A percentile compares a stretch with the other conserved stretches of the same genome.
Conservation (phyloP, 1,284 basidiomycete species). For the Xerocomus cyaneibrunnescens region DNA sequence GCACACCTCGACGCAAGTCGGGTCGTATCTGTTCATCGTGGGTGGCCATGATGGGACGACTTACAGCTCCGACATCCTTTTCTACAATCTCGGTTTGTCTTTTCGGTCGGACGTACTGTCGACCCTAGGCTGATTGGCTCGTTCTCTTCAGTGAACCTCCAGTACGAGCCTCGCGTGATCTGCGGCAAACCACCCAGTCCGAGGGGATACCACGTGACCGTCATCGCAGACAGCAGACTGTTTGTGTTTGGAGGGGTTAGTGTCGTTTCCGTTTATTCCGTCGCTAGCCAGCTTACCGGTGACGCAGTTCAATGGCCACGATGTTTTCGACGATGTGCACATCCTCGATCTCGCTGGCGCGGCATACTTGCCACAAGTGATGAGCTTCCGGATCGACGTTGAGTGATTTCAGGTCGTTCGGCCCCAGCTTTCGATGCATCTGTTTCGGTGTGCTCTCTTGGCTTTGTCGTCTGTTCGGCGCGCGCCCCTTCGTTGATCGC, state of each 20-base stretch:
- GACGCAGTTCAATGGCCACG: constrained; percentile 67
- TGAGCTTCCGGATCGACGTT: constrained; percentile 54
- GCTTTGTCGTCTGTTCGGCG: not conserved
- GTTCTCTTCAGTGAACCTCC: constrained; percentile 57
- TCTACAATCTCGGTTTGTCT: constrained; percentile 80
- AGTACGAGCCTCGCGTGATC: constrained; percentile 61
- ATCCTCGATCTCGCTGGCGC: constrained; percentile 83
- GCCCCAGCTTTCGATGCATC: not conserved
- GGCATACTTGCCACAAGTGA: constrained; percentile 92
- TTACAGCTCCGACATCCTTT: constrained; percentile 78
- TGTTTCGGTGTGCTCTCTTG: constrained; percentile 3
- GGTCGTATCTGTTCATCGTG: constrained; percentile 88
- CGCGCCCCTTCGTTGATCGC: constrained; percentile 21
- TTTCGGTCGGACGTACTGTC: not conserved
- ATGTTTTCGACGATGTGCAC: constrained; percentile 83
- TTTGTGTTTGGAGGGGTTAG: constrained; percentile 79
- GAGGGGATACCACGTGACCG: constrained; percentile 81
- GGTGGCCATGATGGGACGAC: constrained; percentile 84
- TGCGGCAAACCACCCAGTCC: constrained; percentile 70
- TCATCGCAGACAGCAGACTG: constrained; percentile 80
- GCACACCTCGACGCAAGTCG: constrained; percentile 88
- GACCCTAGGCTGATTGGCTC: constrained; percentile 14
- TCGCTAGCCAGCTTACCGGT: not conserved
- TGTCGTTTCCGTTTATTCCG: not conserved
- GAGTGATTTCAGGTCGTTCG: constrained; percentile 9